Evolutionary conservation across 192 early-diverging fungal species (phyloP), one percentile per base, ranked within the genome.

Genomic region (Paraglomus brasilianum): DNA sequence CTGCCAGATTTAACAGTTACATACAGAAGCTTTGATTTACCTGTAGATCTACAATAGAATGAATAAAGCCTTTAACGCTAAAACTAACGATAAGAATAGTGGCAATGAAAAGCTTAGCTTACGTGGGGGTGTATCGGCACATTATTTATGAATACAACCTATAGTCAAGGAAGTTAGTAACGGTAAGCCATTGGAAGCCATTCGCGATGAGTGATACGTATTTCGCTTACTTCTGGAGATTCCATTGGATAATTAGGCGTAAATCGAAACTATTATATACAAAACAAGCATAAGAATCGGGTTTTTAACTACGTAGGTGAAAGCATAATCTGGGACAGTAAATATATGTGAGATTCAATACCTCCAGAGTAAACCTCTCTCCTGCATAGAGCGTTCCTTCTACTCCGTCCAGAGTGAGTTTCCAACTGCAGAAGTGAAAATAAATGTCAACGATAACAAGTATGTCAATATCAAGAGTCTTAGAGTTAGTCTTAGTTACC

Each of bases 71-170:
- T 21, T n/a, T n/a, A n/a, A n/a, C 14, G 43, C 19, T 19, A 15
- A 44, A 45, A 14, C 36, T 14, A 15, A 0, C 1, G 50, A 48
- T 67, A 1, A 8, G 13, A 24, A 8, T 8, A 66, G 15, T 19
- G 30, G 21, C n/a, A n/a, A n/a, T n/a, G n/a, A n/a, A n/a, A n/a
- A n/a, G n/a, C n/a, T n/a, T 6, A 9, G 53, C 69, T 75, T 78
- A 83, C 79, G 72, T 93, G 91, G 40, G 91, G 91, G 61, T 93
- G 89, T 41, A 90, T 75, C 4, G 91, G 91, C 9, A 85, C 56
- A 44, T 80, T 71, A 10, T 79, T 76, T 8, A 79, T 78, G 5
- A 83, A 62, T 75, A 93, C 90, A 4, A 84, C 66, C 52, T 55
- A 55, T 11, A 21, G 24, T 7, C 8, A 11, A 21, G n/a, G 24